These are phyloP conservation scores for Crassisporium funariophilum DNA, from an alignment of 768 basidiomycete genomes.

Conservation along the genomic window DNA sequence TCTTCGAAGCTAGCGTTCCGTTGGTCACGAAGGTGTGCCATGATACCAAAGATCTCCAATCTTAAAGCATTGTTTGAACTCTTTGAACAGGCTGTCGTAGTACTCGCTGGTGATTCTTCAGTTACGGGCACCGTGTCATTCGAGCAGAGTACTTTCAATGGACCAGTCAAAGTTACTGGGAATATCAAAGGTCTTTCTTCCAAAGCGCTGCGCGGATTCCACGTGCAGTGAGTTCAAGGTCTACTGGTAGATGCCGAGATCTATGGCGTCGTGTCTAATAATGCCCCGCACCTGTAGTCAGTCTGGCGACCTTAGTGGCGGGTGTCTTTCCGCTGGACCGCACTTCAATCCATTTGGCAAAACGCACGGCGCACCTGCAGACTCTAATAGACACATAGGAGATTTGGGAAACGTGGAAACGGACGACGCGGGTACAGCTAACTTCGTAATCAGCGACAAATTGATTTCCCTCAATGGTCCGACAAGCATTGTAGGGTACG, in stretches of 20 bases:
- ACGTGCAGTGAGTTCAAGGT: conserved; percentile 71
- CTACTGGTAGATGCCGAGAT: background rate
- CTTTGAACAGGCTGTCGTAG: conserved; percentile 50
- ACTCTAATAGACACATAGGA: conserved; percentile 65
- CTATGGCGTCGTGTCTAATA: too few species aligned
- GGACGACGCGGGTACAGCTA: conserved; percentile 58
- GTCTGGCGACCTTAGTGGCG: conserved; percentile 65
- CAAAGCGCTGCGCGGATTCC: conserved; percentile 68
- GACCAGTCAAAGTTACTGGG: conserved; percentile 66
- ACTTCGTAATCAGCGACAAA: conserved; percentile 57
- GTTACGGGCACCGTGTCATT: conserved; percentile 71
- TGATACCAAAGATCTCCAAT: too few species aligned
- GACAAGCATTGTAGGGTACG: conserved; percentile 68
- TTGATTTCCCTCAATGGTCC: conserved; percentile 70
- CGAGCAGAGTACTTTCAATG: conserved; percentile 49
- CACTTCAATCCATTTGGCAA: conserved; percentile 77
- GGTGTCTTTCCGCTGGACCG: conserved; percentile 67
- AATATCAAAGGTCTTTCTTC: conserved; percentile 62
- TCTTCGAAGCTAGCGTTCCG: background rate
- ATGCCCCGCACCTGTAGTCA: conserved; percentile 21
- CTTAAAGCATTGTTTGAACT: too few species aligned
- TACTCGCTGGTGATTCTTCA: conserved; percentile 60
- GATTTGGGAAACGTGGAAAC: conserved; percentile 75
- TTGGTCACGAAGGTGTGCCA: too few species aligned
- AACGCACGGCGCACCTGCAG: conserved; percentile 65